phyloP scores from a whole-genome alignment of 768 basidiomycete species.

The Coprinellus micaceus region DNA sequence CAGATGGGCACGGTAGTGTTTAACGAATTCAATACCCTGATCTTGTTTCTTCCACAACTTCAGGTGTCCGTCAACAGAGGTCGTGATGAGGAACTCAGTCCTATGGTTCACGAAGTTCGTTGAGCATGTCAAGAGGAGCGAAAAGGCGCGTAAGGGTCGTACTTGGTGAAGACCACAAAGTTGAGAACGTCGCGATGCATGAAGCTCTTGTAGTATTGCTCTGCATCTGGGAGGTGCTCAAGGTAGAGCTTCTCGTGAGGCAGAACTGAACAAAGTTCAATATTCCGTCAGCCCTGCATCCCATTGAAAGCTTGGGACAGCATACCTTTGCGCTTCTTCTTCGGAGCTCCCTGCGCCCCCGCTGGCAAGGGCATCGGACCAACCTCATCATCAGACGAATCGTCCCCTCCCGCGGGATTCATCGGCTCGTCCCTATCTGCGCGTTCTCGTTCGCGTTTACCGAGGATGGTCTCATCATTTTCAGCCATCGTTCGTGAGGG shows the following conservation, averaged over 20 bases:
- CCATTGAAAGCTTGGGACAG: no score
- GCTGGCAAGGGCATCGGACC: constrained; percentile 86
- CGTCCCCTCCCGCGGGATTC: constrained; percentile 35
- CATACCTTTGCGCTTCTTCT: constrained; percentile 86
- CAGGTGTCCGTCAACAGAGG: constrained; percentile 90
- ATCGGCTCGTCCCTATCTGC: constrained; percentile 23
- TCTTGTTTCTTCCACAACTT: constrained; percentile 99
- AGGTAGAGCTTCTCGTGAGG: constrained; percentile 92
- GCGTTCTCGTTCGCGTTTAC: constrained; percentile 53
- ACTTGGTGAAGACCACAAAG: constrained; percentile 88
- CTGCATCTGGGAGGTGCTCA: constrained; percentile 85
- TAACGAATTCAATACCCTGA: constrained; percentile 93
- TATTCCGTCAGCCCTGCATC: not conserved
- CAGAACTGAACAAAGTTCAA: constrained; percentile 52
- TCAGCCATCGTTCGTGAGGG: constrained; percentile 23
- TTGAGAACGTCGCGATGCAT: constrained; percentile 96
- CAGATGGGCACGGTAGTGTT: constrained; percentile 93
- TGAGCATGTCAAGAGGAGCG: not conserved
- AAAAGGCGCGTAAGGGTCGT: constrained; percentile 17
- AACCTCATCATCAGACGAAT: constrained; percentile 74
- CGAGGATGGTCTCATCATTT: constrained; percentile 51
- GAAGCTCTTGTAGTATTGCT: constrained; percentile 95
- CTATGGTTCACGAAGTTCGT: constrained; percentile 36
- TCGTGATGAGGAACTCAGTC: constrained; percentile 91
- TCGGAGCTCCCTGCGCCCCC: constrained; percentile 32